phyloP scores from a whole-genome alignment of 2,329 filamentous ascomycete species.

The Fusarium poae region DNA sequence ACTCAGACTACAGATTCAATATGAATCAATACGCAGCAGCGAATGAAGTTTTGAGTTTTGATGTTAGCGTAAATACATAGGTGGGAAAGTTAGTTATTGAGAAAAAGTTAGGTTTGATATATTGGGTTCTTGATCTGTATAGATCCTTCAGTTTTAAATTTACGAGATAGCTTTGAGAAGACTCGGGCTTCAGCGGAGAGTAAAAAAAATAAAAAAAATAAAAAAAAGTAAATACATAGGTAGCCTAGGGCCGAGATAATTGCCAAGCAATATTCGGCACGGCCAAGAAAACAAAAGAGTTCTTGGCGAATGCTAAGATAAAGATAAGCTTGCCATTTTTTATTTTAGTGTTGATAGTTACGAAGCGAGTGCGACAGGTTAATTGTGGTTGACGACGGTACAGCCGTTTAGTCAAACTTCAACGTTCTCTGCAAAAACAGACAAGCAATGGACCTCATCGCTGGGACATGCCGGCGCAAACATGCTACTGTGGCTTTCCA shows the following conservation, averaged over 20 bases:
- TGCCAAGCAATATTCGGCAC: slow-evolving; percentile 10
- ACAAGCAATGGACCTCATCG: slow-evolving; percentile 2
- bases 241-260: not conserved
- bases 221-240: too few species aligned
- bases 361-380: slow-evolving; percentile 4
- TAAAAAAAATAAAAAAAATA: too few species aligned
- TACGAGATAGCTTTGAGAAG: too few species aligned
- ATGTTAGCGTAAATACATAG: not conserved
- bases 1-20: not conserved
- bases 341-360: slow-evolving; percentile 7
- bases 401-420: slow-evolving; percentile 4
- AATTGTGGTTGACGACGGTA: not conserved
- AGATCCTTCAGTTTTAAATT: too few species aligned
- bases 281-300: slow-evolving; percentile 1
- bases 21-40: not conserved
- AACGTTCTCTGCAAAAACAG: slow-evolving; percentile 6
- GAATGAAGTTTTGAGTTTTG: not conserved
- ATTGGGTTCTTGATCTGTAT: too few species aligned
- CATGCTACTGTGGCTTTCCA: slow-evolving; percentile 22
- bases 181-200: too few species aligned
- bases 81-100: too few species aligned
- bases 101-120: too few species aligned
- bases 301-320: slow-evolving; percentile 4
- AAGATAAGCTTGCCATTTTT: not conserved
- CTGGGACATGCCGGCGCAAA: slow-evolving; percentile 20